Evolutionary conservation across 495 filamentous ascomycete species (phyloP), one percentile per base, ranked within the genome.

Genomic region (Tuber magnatum): DNA sequence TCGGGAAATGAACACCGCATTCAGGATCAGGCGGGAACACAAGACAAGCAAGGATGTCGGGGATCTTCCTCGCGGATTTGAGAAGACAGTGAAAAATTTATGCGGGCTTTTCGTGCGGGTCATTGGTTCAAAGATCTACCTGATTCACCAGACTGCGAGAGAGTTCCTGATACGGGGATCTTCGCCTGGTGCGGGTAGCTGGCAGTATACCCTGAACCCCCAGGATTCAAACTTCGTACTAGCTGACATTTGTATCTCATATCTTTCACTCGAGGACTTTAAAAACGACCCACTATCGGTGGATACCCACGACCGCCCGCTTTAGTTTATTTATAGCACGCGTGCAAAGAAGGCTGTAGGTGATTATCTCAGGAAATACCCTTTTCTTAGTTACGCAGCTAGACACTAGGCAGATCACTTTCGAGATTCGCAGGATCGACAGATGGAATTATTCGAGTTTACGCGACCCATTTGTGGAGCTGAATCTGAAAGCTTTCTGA

Each of bases 81-180:
- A 46, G 16, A 46, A 46, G 42, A 43, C 14, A 38, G 75, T 87
- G 5, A 84, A 83, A 48, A 75, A 77, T 35, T 41, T 85, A 22
- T 86, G 84, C 69, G 83, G 85, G 2, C 80, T 84, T 18, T 85
- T 87, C 68, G 76, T 87, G 9, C 80, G 81, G 39, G 77, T 85
- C 1, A 81, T 83, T n/a, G 80, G 84, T 69, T 82, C 80, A 7
- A 82, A 79, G 38, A 76, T 86, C 24, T 85, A 84, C 75, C 79
- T 77, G 2, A 69, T 74, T 18, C 75, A 77, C 51, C 75, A 65
- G 68, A 77, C 75, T 3, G 68, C 75, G 65, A 77, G 68, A 39
- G 72, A 77, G 42, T 77, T 77, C 39, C 46, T 77, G 68, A 46
- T 68, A 10, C 44, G 71, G 41, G 22, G 16, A 5, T 40, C 72